Evolutionary conservation across 208 protist species (phyloP), one percentile per base, ranked within the genome.

Genomic region (Hexamita inflata): DNA sequence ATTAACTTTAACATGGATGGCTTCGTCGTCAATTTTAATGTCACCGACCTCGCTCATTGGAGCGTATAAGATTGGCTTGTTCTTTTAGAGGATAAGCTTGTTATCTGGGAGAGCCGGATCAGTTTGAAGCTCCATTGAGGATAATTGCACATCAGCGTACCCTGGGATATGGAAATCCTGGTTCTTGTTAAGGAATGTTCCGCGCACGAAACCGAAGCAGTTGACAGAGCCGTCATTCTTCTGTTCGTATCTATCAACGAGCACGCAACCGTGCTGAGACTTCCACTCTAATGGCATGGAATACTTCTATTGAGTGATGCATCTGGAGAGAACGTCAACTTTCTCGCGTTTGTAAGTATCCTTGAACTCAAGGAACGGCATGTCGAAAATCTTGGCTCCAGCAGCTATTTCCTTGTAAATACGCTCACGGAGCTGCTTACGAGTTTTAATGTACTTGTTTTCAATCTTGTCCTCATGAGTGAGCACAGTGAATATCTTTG

Each of bases 151-250:
- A 32, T 40, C 38, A 4, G 4, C 32, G 9, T n/a, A n/a, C 15
- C 64, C 64, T 45, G 64, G 64, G 15, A 70, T 70, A 38, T 45
- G 38, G n/a, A 70, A 70, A 24, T 57, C 9, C 35, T 70, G 35
- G 11, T 35, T 4, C 7, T 7, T n/a, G n/a, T 70, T 38, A n/a
- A 70, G 2, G n/a, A 42, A 70, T 32, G 64, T 70, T n/a, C 64
- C 64, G 11, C 35, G 64, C 4, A 70, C 64, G n/a, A 42, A 70
- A 57, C 64, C 64, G n/a, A 49, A 70, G 64, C 26, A 35, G n/a
- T 4, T n/a, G 7, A 45, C 9, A 15, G 64, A 45, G 35, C 42
- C 11, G 35, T 70, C 35, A 29, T 15, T 45, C 7, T 42, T 4
- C 9, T 70, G 11, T 38, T 70, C 64, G 11, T 45, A 9, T 15